Base-by-base conservation (phyloP, 495 filamentous ascomycete genomes). In the Staphylotrichum tortipilum region DNA sequence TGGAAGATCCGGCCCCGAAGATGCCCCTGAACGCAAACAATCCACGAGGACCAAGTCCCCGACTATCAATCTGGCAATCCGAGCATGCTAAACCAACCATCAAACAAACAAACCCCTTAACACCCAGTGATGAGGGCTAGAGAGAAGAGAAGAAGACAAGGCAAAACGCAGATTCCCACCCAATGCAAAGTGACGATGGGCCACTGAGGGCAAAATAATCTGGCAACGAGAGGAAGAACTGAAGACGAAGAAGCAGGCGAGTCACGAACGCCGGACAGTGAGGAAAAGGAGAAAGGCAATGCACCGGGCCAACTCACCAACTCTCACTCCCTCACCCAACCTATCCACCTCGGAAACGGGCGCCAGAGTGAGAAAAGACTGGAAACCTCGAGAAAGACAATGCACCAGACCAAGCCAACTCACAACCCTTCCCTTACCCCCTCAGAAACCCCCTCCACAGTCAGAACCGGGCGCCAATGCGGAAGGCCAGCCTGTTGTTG, bases 391-490 rank as follows among this genome's bases (percentile, higher is more conserved):
- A 1, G 4, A 19, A 45, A 3, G 19, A 45, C 11, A 8, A 9
- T 14, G 19, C 26, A 21, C 28, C 42, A 15, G 29, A 7, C 42
- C n/a, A n/a, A n/a, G n/a, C n/a, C n/a, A n/a, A n/a, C n/a, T n/a
- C n/a, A n/a, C n/a, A n/a, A n/a, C n/a, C n/a, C n/a, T n/a, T n/a
- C n/a, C n/a, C n/a, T n/a, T n/a, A n/a, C n/a, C n/a, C n/a, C n/a
- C n/a, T n/a, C n/a, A n/a, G n/a, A n/a, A n/a, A n/a, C n/a, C n/a
- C n/a, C n/a, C n/a, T n/a, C n/a, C n/a, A n/a, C n/a, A n/a, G n/a
- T n/a, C 37, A 52, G 28, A 34, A 52, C 3, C 50, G 59, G 9
- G 47, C 53, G 18, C 67, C 66, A 18, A 72, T 61, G 23, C 68
- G 64, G 17, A 64, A 60, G 22, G 60, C 51, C 18, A 71, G 56